phyloP scores from a whole-genome alignment of 225 moss, liverwort and hornwort genomes.

The Pleurozium schreberi region DNA sequence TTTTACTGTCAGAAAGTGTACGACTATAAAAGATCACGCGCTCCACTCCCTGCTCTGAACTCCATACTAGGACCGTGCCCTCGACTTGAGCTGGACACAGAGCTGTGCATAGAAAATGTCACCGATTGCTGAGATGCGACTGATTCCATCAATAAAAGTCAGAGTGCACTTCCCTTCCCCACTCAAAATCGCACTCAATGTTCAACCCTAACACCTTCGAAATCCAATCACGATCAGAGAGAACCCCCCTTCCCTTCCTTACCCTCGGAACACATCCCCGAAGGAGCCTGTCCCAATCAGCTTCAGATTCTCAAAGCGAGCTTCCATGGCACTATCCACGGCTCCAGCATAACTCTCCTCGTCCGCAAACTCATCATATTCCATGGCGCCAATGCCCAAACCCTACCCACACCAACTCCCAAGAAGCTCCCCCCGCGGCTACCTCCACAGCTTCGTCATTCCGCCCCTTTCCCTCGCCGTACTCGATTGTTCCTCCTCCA shows the following conservation, averaged over 20 bases:
- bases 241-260: neutral
- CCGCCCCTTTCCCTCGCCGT: neutral
- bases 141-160: neutral
- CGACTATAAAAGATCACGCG: neutral
- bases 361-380: conserved; percentile 43
- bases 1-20: neutral
- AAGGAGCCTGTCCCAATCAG: conserved; percentile 99
- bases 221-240: neutral
- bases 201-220: neutral
- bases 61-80: no score
- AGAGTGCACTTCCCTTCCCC: neutral
- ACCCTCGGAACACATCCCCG: conserved; percentile 95
- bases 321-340: conserved; percentile 64
- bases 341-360: conserved; percentile 26
- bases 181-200: neutral
- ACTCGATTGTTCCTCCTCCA: neutral
- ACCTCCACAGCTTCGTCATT: conserved; percentile 1
- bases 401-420: neutral
- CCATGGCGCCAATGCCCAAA: conserved; percentile 22
- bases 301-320: conserved; percentile 83
- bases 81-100: neutral
- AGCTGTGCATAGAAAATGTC: neutral
- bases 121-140: neutral
- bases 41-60: neutral
- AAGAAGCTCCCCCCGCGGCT: neutral